These are phyloP conservation scores for Chloris gayana DNA, from an alignment of 176 grass and related monocot species.

Conservation along the genomic window DNA sequence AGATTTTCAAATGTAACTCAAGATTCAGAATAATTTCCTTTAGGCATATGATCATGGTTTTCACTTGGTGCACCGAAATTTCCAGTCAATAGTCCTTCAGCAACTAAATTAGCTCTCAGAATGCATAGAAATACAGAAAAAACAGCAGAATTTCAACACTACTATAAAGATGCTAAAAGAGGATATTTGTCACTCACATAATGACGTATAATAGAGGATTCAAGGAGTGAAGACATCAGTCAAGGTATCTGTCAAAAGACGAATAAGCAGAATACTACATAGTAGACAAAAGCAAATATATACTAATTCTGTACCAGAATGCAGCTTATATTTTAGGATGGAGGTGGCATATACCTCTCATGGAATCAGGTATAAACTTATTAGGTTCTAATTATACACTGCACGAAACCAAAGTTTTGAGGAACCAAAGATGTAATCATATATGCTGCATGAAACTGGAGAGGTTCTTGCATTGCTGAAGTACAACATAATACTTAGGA, in stretches of 20 bases:
- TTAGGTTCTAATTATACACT: not conserved
- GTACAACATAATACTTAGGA: not conserved
- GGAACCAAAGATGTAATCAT: not conserved
- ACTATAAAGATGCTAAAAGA: not conserved
- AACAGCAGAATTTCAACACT: not conserved
- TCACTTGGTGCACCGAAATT: not conserved
- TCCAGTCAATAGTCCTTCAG: not conserved
- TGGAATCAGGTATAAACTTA: not conserved
- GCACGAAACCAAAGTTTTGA: too few species aligned
- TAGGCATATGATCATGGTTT: not conserved
- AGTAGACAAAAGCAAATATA: not conserved
- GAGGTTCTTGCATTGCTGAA: not conserved
- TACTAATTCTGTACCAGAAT: not conserved
- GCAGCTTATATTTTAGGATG: not conserved
- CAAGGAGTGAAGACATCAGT: not conserved
- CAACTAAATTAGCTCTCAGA: conserved; percentile 8
- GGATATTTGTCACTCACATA: not conserved
- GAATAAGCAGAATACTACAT: not conserved
- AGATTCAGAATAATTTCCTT: conserved; percentile 8
- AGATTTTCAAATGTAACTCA: not conserved
- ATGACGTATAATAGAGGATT: conserved; percentile 9
- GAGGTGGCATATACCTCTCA: not conserved
- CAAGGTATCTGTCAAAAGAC: not conserved
- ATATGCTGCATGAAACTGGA: conserved; percentile 21
- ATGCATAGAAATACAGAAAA: conserved; percentile 11